phyloP scores from a whole-genome alignment of 2,329 filamentous ascomycete species.

The Trichoderma oligosporum region DNA sequence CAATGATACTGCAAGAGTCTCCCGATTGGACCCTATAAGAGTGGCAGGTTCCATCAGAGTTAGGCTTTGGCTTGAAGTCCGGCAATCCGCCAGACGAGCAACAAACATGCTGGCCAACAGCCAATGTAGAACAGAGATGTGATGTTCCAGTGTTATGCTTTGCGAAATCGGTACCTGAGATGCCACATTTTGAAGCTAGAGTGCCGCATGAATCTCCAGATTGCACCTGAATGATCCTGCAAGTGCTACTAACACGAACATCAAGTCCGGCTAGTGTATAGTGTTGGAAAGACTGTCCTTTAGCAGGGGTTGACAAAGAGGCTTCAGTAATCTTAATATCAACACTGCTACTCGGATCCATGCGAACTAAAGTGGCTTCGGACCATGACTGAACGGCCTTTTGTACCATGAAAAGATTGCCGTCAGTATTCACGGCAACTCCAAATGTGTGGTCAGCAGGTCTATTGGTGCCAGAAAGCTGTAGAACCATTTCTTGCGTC shows the following conservation, averaged over 20 bases:
- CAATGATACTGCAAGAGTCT: no score
- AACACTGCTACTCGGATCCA: no score
- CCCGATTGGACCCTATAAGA: no score
- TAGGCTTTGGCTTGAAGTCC: constrained; percentile 29
- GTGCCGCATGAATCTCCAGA: not conserved
- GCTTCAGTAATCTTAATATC: no score
- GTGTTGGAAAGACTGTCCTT: not conserved
- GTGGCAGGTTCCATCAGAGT: constrained; percentile 35
- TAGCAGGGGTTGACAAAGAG: not conserved
- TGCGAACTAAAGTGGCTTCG: no score
- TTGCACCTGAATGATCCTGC: not conserved
- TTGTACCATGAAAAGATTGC: no score
- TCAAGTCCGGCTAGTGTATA: not conserved
- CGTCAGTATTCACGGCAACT: no score
- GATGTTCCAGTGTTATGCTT: constrained; percentile 37
- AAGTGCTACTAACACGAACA: not conserved
- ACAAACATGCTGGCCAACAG: constrained; percentile 35
- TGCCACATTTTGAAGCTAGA: not conserved
- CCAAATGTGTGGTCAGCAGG: no score
- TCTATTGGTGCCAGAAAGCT: no score
- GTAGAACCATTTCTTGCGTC: no score
- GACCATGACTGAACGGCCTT: no score
- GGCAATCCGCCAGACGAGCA: constrained; percentile 33
- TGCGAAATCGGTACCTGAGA: constrained; percentile 7
- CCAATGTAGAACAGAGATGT: constrained; percentile 32